Evolutionary conservation across 441 rosid species (phyloP).

Genomic region (Gossypium trilobum): DNA sequence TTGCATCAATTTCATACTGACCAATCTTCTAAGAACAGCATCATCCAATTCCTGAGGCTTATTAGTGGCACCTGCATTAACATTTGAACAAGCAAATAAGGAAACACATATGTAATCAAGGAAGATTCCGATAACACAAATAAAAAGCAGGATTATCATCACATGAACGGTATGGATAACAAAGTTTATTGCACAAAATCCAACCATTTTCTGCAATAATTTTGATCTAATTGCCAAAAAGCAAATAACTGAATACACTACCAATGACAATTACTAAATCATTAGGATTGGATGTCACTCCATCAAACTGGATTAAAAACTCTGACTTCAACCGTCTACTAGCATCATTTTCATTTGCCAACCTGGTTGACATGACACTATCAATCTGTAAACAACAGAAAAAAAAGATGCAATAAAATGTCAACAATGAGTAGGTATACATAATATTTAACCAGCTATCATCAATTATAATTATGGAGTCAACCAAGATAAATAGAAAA

Average conservation of each 20-base stretch:
- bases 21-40: slow-evolving; percentile 91
- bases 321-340: slow-evolving; percentile 91
- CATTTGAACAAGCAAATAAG: neutral
- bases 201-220: neutral
- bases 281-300: slow-evolving; percentile 72
- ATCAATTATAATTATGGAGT: neutral
- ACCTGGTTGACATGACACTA: slow-evolving; percentile 82
- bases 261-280: slow-evolving; percentile 86
- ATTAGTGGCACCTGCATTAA: slow-evolving; percentile 77
- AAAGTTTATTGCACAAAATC: neutral
- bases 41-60: slow-evolving; percentile 95
- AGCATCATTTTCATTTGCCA: slow-evolving; percentile 76
- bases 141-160: neutral
- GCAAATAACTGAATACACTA: slow-evolving; percentile 22
- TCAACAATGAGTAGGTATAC: neutral
- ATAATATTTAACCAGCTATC: neutral
- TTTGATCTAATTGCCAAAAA: neutral
- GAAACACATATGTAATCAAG: neutral
- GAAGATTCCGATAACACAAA: neutral
- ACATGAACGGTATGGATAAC: neutral
- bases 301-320: slow-evolving; percentile 86
- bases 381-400: slow-evolving; percentile 51
- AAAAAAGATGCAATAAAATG: slow-evolving; percentile 3
- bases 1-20: slow-evolving; percentile 22
- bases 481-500: neutral